Percentiles rank a stretch among this genome's conserved stretches.
Conservation (phyloP, 371 early-diverging fungal species). For the Mucor velutinosus region DNA sequence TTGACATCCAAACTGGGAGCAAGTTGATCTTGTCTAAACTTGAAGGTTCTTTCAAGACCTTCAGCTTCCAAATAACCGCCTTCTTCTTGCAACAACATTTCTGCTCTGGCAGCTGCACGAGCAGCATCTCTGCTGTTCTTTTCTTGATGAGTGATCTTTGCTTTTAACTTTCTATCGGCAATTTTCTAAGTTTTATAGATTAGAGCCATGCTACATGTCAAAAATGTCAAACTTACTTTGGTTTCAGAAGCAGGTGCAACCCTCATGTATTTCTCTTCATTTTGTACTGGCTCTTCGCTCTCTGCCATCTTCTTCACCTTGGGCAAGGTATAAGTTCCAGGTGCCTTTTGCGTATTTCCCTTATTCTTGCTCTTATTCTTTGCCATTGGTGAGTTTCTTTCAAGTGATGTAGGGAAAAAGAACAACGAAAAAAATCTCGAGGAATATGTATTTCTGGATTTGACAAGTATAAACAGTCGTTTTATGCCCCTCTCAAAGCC, state of each 20-base stretch:
- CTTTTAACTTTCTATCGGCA: slow-evolving; percentile 68
- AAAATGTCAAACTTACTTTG: slow-evolving; percentile 22
- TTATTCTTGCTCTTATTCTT: slow-evolving; percentile 11
- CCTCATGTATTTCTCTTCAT: slow-evolving; percentile 40
- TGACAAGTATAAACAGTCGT: slow-evolving; percentile 2
- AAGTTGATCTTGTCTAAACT: slow-evolving; percentile 82
- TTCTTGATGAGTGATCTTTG: slow-evolving; percentile 60
- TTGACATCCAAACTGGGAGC: slow-evolving; percentile 76
- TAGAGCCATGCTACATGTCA: not conserved
- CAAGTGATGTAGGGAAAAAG: not conserved
- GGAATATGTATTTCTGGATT: not conserved
- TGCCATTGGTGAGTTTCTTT: not conserved
- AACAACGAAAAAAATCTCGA: slow-evolving; percentile 8
- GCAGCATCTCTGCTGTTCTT: slow-evolving; percentile 71
- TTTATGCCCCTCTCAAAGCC: not conserved
- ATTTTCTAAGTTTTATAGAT: slow-evolving; percentile 47
- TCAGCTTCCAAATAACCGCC: slow-evolving; percentile 86
- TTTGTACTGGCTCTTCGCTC: slow-evolving; percentile 24
- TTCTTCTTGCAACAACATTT: slow-evolving; percentile 76
- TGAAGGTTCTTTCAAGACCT: slow-evolving; percentile 87
- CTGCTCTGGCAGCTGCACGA: slow-evolving; percentile 74
- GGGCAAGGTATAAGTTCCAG: not conserved
- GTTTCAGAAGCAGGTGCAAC: slow-evolving; percentile 16
- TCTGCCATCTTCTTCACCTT: slow-evolving; percentile 3
- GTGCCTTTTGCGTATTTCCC: not conserved